Evolutionary conservation across 768 basidiomycete genomes (phyloP).

Genomic region (Tubosaeta sp.): DNA sequence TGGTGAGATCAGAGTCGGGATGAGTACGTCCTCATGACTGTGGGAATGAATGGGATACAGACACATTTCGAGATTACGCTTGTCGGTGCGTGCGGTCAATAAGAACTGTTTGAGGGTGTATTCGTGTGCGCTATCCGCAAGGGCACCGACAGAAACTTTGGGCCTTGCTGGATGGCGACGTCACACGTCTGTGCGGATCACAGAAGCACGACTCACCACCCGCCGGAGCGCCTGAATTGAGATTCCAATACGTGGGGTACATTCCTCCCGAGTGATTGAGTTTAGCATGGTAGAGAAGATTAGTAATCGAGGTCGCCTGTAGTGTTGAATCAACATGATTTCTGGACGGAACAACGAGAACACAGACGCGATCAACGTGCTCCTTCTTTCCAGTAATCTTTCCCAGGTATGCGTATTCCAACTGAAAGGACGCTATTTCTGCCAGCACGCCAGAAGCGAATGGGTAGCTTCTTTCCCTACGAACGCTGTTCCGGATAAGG

Average conservation of each 20-base stretch:
- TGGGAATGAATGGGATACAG: slow-evolving; percentile 22
- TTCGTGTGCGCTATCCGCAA: slow-evolving; percentile 72
- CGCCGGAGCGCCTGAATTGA: slow-evolving; percentile 39
- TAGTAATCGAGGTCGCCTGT: slow-evolving; percentile 48
- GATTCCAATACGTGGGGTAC: slow-evolving; percentile 58
- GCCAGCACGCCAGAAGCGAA: slow-evolving; percentile 45
- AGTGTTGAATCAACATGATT: background rate
- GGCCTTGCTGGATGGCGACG: slow-evolving; percentile 11
- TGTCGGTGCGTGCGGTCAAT: slow-evolving; percentile 59
- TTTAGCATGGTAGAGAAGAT: slow-evolving; percentile 44
- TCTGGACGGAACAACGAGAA: background rate
- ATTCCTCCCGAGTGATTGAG: slow-evolving; percentile 49
- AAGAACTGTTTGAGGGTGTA: slow-evolving; percentile 73
- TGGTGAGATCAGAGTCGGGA: slow-evolving; percentile 16
- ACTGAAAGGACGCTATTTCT: slow-evolving; percentile 74
- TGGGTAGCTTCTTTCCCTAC: background rate
- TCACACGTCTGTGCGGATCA: background rate
- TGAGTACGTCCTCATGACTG: background rate
- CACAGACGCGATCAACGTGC: slow-evolving; percentile 52
- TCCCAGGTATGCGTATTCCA: slow-evolving; percentile 84
- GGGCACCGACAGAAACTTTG: slow-evolving; percentile 55
- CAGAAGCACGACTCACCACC: slow-evolving; percentile 39
- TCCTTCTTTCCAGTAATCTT: slow-evolving; percentile 69
- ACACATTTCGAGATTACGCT: slow-evolving; percentile 64
- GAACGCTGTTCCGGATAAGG: background rate